Base-by-base conservation (phyloP, 75 land plant species). In the Picea sitchensis region DNA sequence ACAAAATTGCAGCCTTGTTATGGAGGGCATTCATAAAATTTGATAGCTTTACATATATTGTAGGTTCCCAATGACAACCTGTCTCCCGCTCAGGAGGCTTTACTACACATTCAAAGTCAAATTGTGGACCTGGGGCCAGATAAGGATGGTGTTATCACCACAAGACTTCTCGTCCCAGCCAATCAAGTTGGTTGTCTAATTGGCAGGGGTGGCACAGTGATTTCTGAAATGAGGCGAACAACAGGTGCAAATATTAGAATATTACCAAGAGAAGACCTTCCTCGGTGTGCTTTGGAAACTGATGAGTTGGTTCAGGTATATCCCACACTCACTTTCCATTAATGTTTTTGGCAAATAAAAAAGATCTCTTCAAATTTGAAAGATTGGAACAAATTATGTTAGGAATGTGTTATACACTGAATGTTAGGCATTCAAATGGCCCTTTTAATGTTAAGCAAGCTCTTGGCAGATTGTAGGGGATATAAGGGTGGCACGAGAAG, bases 11-110 rank as follows among this genome's bases (percentile, higher is more conserved):
- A 17, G 41, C 47, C 36, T 1, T 51, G 56, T 51, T 44, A 3
- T 41, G 3, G 18, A 67, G 2, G 69, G 1, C 54, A 20, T 18
- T 41, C 34, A 17, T 34, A 17, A 69, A 36, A 18, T 14, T 67
- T 67, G 8, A 32, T 75, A 15, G 76, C 18, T 75, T 13, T 75
- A 0, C 23, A 23, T 7, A 56, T 31, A 75, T 56, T 82, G 69
- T 71, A 92, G 93, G 77, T 38, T 32, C 77, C 81, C 75, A 88
- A 92, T 63, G 84, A 87, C 57, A 73, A 78, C 13, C 64, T 83
- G 47, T 92, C 94, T 4, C 92, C 88, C 60, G 91, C 92, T 69
- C 90, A 90, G 80, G 87, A 88, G 30, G 94, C 92, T 58, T 72
- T 84, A 56, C 36, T 87, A 54, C 90, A 86, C 80, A 80, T 92